Base-by-base conservation (phyloP, 176 grass and related monocot genomes). In the Eleusine indica region DNA sequence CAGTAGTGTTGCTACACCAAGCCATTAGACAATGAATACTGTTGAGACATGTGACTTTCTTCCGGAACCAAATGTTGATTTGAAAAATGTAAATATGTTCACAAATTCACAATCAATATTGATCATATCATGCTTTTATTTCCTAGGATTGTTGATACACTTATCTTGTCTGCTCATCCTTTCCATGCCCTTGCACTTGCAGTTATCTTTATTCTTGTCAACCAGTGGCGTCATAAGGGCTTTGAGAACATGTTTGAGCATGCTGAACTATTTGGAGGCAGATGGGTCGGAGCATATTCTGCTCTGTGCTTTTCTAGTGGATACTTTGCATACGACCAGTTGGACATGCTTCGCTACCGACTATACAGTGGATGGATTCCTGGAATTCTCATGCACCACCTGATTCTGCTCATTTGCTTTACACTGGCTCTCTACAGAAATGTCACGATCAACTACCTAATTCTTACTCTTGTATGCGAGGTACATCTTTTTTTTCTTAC, bases 261-360 rank as follows among this genome's bases (percentile, higher is more conserved):
- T 90, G 87, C 87, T 72, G 86, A 96, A 83, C 79, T 99, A 85
- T 85, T 94, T 79, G 82, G 89, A 73, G 85, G 78, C 71, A 82
- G 77, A 71, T 99, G 91, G 93, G 47, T 89, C 28, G 96, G 93
- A 70, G 89, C 96, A 68, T 91, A 94, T 89, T 89, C 85, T 71
- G 87, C 93, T 35, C 66, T 96, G 28, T 99, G 91, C 71, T 94
- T 99, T 87, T 99, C 96, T 52, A 94, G 91, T 87, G 91, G 93
- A 53, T 99, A 99, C 89, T 96, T 99, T 92, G 96, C 93, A 16
- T 96, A 99, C 80, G 96, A 99, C 77, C 96, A 99, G 87, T 82
- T 99, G 89, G 96, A 99, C 78, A 94, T 99, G 91, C 87, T 94
- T 60, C 83, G 77, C 35, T 94, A 92, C 86, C 76, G 81, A 14